phyloP scores from a whole-genome alignment of 106 monocot genomes.

The Agapanthus africanus region DNA sequence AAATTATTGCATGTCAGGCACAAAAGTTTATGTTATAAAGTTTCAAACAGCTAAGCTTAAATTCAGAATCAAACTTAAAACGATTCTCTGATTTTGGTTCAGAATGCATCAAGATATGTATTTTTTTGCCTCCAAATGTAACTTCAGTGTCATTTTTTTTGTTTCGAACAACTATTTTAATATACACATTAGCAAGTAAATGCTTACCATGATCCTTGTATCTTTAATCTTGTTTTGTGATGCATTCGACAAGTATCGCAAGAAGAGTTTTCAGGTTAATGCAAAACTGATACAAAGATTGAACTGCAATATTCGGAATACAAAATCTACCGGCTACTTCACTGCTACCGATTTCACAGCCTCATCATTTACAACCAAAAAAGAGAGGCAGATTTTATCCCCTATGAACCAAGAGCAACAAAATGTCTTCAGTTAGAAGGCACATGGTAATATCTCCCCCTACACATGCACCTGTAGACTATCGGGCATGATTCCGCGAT shows the following conservation, averaged over 20 bases:
- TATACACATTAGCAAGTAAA: too few relatives aligned
- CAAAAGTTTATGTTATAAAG: too few relatives aligned
- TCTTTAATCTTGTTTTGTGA: not conserved
- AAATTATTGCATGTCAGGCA: too few relatives aligned
- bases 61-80: too few relatives aligned
- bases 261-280: not conserved
- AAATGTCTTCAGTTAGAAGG: slow-evolving; percentile 40
- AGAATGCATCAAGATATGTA: too few relatives aligned
- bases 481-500: slow-evolving; percentile 71
- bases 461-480: slow-evolving; percentile 72
- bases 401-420: not conserved
- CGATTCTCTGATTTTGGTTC: too few relatives aligned
- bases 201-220: too few relatives aligned
- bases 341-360: not conserved
- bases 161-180: too few relatives aligned
- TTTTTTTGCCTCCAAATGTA: too few relatives aligned
- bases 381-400: not conserved
- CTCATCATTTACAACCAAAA: slow-evolving; percentile 5
- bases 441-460: slow-evolving; percentile 62
- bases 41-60: too few relatives aligned
- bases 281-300: too few relatives aligned
- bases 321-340: not conserved
- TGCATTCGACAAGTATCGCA: not conserved
- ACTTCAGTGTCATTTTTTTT: too few relatives aligned
- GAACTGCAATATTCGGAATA: not conserved